These are phyloP conservation scores for Gyromitra esculenta DNA, from an alignment of 2,329 filamentous ascomycete genomes.

Conservation along the genomic window DNA sequence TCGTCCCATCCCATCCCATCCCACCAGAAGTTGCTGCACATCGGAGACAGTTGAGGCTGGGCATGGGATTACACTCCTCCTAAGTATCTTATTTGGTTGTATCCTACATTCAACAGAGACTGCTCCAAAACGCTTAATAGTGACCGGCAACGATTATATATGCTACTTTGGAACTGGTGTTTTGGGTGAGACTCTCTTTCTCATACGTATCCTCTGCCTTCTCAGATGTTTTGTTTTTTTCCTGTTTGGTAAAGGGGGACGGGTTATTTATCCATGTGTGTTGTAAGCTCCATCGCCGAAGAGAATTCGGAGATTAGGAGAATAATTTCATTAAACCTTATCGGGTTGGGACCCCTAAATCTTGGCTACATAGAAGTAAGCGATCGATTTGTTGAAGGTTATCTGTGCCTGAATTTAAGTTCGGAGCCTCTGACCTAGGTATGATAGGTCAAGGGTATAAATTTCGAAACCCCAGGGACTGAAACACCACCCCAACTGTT, in stretches of 20 bases:
- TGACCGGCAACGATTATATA: neutral
- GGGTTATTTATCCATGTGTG: neutral
- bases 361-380: neutral
- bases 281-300: neutral
- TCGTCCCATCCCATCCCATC: neutral
- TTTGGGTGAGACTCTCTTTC: neutral
- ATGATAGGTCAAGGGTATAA: neutral
- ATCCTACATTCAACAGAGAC: neutral
- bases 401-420: constrained; percentile 4
- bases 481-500: constrained; percentile 18
- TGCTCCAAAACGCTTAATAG: neutral
- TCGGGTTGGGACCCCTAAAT: neutral
- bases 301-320: neutral
- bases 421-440: neutral
- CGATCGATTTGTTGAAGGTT: neutral
- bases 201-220: neutral
- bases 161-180: neutral
- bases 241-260: neutral
- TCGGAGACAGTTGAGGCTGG: neutral
- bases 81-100: neutral
- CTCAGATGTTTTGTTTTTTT: neutral
- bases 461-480: constrained; percentile 17
- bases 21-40: neutral
- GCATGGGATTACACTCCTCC: neutral
- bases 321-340: neutral